Conservation (phyloP, 495 filamentous ascomycete species). For the Penicillium argentinense region DNA sequence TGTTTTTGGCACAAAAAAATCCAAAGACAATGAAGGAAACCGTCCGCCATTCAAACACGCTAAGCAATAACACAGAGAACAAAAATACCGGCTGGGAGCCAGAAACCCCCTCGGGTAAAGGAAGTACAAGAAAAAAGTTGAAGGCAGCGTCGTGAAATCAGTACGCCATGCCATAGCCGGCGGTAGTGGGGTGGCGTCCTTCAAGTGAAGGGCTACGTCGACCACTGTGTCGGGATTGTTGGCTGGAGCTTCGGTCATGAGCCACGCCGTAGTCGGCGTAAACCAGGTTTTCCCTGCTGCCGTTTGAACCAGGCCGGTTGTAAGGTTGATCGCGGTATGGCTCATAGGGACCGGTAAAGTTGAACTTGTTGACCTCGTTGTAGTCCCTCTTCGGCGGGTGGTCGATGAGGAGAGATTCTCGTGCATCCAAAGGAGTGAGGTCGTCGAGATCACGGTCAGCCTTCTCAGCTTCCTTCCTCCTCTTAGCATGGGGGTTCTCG, state of each 20-base stretch:
- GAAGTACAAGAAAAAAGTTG: constrained; percentile 10
- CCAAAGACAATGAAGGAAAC: constrained; percentile 8
- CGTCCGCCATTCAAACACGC: constrained; percentile 14
- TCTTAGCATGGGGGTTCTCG: constrained; percentile 85
- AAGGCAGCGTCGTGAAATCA: constrained; percentile 20
- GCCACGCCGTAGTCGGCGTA: constrained; percentile 38
- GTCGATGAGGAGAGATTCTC: constrained; percentile 82
- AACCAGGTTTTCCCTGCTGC: constrained; percentile 45
- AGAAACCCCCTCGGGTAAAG: not conserved
- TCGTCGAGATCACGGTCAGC: constrained; percentile 77
- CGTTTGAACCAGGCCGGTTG: constrained; percentile 28
- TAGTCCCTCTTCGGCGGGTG: constrained; percentile 39
- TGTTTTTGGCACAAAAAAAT: constrained; percentile 9
- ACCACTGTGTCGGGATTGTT: constrained; percentile 30
- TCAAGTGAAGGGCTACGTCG: constrained; percentile 32
- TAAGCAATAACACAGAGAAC: constrained; percentile 11
- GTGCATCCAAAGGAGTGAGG: constrained; percentile 85
- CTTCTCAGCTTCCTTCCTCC: constrained; percentile 88
- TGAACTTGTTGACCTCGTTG: constrained; percentile 50
- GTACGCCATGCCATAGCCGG: constrained; percentile 43
- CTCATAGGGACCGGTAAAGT: constrained; percentile 44
- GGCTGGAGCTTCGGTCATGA: constrained; percentile 39
- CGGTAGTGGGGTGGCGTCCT: constrained; percentile 38
- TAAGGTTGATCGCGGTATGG: constrained; percentile 43
- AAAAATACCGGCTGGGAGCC: constrained; percentile 1